Conservation (phyloP, 148 eudicot species). For the Gaultheria prostrata region DNA sequence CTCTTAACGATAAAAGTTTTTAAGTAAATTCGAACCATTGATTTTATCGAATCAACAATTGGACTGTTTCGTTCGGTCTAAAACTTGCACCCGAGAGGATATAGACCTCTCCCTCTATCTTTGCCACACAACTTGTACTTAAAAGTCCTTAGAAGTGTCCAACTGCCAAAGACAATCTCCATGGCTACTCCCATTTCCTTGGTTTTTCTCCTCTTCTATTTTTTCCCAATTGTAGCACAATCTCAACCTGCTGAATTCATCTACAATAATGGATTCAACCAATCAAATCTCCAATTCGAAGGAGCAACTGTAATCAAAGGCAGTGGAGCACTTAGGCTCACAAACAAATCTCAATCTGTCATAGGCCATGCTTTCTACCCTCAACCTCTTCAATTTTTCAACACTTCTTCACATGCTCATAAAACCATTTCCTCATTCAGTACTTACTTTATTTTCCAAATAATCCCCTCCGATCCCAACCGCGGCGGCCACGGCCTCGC, state of each 20-base stretch:
- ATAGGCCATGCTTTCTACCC: conserved; percentile 30
- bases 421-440: conserved; percentile 28
- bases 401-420: neutral
- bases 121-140: neutral
- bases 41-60: neutral
- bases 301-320: conserved; percentile 10
- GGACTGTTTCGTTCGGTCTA: no score
- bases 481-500: conserved; percentile 38
- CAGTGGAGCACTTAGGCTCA: conserved; percentile 30
- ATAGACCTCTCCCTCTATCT: neutral
- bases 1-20: no score
- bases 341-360: neutral
- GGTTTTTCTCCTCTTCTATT: neutral
- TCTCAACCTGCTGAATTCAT: conserved; percentile 21
- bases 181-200: neutral
- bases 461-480: conserved; percentile 6
- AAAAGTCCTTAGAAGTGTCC: neutral
- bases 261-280: conserved; percentile 30
- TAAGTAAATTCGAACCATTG: no score
- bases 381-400: conserved; percentile 7
- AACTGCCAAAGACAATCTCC: neutral
- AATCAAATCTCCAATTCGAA: neutral
- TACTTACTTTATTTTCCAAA: conserved; percentile 23
- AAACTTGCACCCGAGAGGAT: no score
- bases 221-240: neutral